phyloP scores from a whole-genome alignment of 2,329 filamentous ascomycete genomes.

The Xylariaceae sp. region DNA sequence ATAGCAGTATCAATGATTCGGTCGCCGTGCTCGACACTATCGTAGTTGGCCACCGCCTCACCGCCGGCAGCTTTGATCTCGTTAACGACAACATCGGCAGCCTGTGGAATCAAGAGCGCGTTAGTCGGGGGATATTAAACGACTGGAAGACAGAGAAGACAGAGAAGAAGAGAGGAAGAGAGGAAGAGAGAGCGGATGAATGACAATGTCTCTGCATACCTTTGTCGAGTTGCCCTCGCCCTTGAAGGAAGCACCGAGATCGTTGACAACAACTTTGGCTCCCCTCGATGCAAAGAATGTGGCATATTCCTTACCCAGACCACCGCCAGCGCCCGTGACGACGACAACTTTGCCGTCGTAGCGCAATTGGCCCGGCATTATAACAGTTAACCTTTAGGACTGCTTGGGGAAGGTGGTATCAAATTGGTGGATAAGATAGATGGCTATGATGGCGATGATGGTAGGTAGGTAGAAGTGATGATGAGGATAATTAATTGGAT shows the following conservation, averaged over 20 bases:
- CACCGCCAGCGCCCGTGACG: constrained; percentile 79
- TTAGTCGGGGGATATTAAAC: constrained; percentile 19
- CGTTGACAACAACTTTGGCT: constrained; percentile 93
- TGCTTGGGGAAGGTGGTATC: neutral
- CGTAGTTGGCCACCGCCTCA: constrained; percentile 96
- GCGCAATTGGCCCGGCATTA: constrained; percentile 44
- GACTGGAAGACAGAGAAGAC: neutral
- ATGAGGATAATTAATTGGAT: neutral
- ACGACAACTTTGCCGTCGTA: constrained; percentile 88
- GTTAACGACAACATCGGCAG: constrained; percentile 75
- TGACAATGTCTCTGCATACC: constrained; percentile 44
- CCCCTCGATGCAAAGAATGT: constrained; percentile 88
- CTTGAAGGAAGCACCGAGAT: constrained; percentile 87
- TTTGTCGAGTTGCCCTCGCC: constrained; percentile 83
- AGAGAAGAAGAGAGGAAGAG: neutral
- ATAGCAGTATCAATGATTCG: constrained; percentile 89
- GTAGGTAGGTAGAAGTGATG: neutral
- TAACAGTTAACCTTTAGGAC: constrained; percentile 13
- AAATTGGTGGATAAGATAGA: neutral
- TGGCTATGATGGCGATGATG: neutral
- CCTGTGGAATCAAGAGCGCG: constrained; percentile 41
- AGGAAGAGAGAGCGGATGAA: neutral
- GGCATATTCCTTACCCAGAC: constrained; percentile 75
- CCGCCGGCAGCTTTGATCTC: constrained; percentile 84
- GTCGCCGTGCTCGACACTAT: constrained; percentile 88